phyloP scores from a whole-genome alignment of 257 asterid species.

The Nicotiana sylvestris region DNA sequence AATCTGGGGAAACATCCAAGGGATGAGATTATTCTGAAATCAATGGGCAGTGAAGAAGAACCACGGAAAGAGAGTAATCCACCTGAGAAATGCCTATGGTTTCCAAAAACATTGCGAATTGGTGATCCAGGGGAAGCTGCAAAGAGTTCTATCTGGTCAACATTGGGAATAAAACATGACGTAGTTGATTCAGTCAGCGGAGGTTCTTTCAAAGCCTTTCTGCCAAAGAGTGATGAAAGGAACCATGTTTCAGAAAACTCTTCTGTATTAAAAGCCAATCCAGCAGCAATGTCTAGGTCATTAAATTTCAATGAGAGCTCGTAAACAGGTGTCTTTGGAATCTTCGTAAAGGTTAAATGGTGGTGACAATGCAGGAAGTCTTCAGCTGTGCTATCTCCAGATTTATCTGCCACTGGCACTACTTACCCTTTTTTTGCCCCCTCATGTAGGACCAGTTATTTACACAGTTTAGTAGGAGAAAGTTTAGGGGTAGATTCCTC shows the following conservation, averaged over 20 bases:
- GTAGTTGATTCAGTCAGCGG: slow-evolving; percentile 33
- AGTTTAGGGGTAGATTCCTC: slow-evolving; percentile 6
- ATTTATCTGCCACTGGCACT: neutral
- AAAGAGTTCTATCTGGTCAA: slow-evolving; percentile 75
- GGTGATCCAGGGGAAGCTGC: slow-evolving; percentile 71
- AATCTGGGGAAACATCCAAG: slow-evolving; percentile 53
- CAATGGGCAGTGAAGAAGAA: slow-evolving; percentile 9
- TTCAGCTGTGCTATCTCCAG: neutral
- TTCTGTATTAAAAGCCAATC: slow-evolving; percentile 66
- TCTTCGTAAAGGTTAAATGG: slow-evolving; percentile 7
- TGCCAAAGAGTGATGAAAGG: slow-evolving; percentile 41
- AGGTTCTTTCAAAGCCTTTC: slow-evolving; percentile 57
- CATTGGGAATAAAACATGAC: slow-evolving; percentile 57
- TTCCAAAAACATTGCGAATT: slow-evolving; percentile 70
- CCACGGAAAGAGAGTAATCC: slow-evolving; percentile 22
- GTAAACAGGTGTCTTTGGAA: slow-evolving; percentile 16
- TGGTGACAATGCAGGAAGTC: neutral
- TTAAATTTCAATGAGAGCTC: slow-evolving; percentile 64
- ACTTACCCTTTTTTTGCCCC: neutral
- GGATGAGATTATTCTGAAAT: slow-evolving; percentile 34
- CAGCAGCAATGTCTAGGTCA: slow-evolving; percentile 78
- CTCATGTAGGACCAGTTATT: slow-evolving; percentile 4
- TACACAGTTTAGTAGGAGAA: neutral
- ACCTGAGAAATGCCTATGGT: slow-evolving; percentile 54
- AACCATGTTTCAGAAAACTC: slow-evolving; percentile 37